Base-by-base conservation (phyloP, 805 yeast genomes). In the Scheffersomyces ergatensis region DNA sequence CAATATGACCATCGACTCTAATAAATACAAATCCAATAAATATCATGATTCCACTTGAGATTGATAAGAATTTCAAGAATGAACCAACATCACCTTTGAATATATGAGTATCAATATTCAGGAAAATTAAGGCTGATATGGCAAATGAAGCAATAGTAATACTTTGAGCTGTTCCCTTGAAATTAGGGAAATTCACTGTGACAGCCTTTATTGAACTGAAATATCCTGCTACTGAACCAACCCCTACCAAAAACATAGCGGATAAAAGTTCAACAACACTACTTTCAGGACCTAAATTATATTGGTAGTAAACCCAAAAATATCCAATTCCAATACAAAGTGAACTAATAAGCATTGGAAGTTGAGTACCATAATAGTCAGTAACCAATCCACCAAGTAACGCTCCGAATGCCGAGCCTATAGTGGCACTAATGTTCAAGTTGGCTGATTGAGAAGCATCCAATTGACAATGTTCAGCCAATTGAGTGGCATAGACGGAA, bases 101-200 rank as follows among this genome's bases (percentile, higher is more conserved):
- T 3, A 56, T 26, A 15, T 43, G 37, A 27, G 58, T 46, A 14
- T 56, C 44, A 14, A 60, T 44, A 8, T 44, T 43, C 48, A 55
- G 57, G 45, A 47, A 62, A 7, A 63, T 20, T 29, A 63, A 48
- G 33, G 63, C 55, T 9, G 65, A 54, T 8, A 63, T 62, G n/a
- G 69, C 69, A 52, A 63, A 63, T 9, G 63, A 58, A 2, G 69
- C 65, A 35, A 63, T 63, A 13, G 69, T 62, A 12, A 63, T 46
- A 40, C 65, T 60, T 45, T 63, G 69, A 6, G 69, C 69, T 1
- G 65, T 47, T n/a, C 65, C 65, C 42, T 60, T 63, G 38, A 37
- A 54, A 17, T 50, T 47, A 5, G 68, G 68, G 36, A 63, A 63
- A 39, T 51, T 54, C 6, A 63, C 39, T 1, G 67, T 55, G 5